phyloP scores from a whole-genome alignment of 352 stramenopile genomes.

The Globisporangium ultimum region DNA sequence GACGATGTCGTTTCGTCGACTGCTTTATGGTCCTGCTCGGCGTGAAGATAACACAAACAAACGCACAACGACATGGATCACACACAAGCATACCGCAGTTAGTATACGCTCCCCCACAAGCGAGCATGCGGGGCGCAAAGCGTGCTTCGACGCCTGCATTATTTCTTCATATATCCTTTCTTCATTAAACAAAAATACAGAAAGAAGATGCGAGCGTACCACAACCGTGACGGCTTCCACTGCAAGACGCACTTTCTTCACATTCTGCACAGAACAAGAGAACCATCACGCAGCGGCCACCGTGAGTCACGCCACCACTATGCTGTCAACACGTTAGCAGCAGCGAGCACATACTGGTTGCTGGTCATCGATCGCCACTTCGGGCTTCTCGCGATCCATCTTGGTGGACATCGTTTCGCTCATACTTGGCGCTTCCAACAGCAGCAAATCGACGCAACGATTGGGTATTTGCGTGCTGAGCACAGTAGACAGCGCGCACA shows the following conservation, averaged over 20 bases:
- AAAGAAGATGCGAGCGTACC: constrained; percentile 15
- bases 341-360: constrained; percentile 32
- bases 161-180: too few species aligned
- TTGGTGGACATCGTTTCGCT: constrained; percentile 54
- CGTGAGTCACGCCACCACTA: too few species aligned
- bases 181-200: constrained; percentile 4
- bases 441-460: neutral
- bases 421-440: too few species aligned
- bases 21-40: neutral
- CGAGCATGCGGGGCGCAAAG: too few species aligned
- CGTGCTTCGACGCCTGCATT: too few species aligned
- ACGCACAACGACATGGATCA: too few species aligned
- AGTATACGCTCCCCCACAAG: too few species aligned
- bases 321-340: too few species aligned
- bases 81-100: too few species aligned
- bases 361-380: constrained; percentile 47
- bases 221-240: constrained; percentile 43
- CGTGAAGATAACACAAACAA: too few species aligned
- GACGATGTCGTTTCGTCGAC: neutral
- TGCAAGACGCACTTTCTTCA: constrained; percentile 60
- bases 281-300: neutral
- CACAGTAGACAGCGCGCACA: too few species aligned
- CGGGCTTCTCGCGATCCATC: constrained; percentile 74
- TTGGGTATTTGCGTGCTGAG: neutral
- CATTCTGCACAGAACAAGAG: constrained; percentile 25